These are phyloP conservation scores for Eucalyptus fibrosa DNA, from an alignment of 345 rosid species.

Conservation along the genomic window DNA sequence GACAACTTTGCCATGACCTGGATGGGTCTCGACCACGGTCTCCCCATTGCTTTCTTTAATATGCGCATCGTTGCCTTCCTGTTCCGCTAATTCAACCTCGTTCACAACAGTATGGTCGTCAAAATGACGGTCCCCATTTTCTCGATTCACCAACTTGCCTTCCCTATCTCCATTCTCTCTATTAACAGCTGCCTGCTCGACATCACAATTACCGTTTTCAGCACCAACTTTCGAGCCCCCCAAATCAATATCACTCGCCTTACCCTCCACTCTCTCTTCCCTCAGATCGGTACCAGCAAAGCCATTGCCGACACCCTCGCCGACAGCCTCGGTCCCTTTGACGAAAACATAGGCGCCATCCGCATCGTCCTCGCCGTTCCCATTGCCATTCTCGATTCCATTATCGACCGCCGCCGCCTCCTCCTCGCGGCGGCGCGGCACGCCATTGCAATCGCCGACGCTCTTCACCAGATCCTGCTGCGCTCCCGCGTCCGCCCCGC, in stretches of 20 bases:
- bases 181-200: not conserved
- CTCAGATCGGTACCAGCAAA: not conserved
- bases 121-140: not conserved
- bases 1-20: not conserved
- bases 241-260: not conserved
- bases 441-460: constrained; percentile 7
- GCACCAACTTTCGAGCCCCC: not conserved
- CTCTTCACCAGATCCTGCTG: constrained; percentile 26
- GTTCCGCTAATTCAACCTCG: not conserved
- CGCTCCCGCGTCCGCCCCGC: constrained; percentile 2
- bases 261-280: not conserved
- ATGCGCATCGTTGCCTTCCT: not conserved
- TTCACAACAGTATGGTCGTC: not conserved
- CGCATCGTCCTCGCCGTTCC: constrained; percentile 15
- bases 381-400: constrained; percentile 1
- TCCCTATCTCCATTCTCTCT: not conserved
- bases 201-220: not conserved
- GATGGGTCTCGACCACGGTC: not conserved
- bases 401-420: not conserved
- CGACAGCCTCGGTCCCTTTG: constrained; percentile 12
- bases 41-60: not conserved
- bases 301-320: not conserved
- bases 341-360: constrained; percentile 29
- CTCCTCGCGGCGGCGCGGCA: not conserved
- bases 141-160: not conserved